These are phyloP conservation scores for Xerocomus potaroensis DNA, from an alignment of 768 basidiomycete species.

Conservation along the genomic window DNA sequence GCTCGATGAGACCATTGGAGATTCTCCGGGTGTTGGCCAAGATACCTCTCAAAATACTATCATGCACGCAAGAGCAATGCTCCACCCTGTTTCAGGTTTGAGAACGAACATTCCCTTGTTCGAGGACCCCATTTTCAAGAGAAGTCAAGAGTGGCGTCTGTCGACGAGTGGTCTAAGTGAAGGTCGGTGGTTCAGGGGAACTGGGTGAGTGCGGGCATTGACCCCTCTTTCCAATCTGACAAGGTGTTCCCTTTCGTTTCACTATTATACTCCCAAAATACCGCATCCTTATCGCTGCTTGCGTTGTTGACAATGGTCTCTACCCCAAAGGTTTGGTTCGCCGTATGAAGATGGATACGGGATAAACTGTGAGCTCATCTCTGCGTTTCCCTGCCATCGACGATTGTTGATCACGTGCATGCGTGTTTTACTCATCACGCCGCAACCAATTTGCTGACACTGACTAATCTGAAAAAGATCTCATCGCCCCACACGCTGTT, in stretches of 20 bases:
- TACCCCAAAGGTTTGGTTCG: constrained; percentile 63
- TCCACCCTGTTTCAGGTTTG: not conserved
- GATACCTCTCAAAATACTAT: constrained; percentile 6
- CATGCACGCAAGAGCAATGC: not conserved
- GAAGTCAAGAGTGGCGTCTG: constrained; percentile 80
- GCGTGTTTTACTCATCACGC: not conserved
- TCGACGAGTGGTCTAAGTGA: constrained; percentile 88
- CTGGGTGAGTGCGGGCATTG: constrained; percentile 49
- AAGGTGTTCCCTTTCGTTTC: not conserved
- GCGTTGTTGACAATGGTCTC: constrained; percentile 5
- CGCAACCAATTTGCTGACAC: not conserved
- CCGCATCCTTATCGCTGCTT: not conserved
- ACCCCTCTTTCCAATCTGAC: not conserved
- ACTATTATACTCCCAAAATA: not conserved
- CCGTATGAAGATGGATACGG: constrained; percentile 86
- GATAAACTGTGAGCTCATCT: constrained; percentile 69
- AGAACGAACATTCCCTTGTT: constrained; percentile 45
- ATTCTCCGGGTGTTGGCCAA: not conserved
- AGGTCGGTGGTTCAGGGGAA: constrained; percentile 82
- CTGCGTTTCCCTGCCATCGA: not conserved
- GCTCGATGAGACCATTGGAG: constrained; percentile 16
- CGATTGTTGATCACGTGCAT: not conserved
- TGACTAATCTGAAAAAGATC: constrained; percentile 45
- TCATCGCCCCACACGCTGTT: constrained; percentile 70
- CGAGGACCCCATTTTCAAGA: constrained; percentile 69